These are phyloP conservation scores for Aspergillus ochraceoroseus DNA, from an alignment of 2,329 filamentous ascomycete genomes.

Conservation along the genomic window DNA sequence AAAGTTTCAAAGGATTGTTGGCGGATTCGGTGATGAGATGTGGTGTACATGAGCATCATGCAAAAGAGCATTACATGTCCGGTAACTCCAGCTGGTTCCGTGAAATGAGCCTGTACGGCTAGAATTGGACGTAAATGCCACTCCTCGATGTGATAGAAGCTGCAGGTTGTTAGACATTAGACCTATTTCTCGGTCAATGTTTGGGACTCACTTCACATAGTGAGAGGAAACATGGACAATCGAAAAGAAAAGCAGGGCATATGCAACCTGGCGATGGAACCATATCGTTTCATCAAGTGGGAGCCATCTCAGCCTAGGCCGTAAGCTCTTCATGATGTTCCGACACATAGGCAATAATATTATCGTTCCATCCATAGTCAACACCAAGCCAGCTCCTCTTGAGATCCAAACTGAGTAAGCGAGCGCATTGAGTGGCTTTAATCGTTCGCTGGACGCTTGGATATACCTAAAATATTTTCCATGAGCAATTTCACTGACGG, in stretches of 20 bases:
- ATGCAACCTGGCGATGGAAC: conserved; percentile 94
- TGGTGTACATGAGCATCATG: conserved; percentile 98
- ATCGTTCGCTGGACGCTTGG: conserved; percentile 62
- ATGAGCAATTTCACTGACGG: too few relatives aligned
- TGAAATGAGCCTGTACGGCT: conserved; percentile 88
- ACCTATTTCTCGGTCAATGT: too few relatives aligned
- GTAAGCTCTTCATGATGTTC: conserved; percentile 75
- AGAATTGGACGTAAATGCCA: conserved; percentile 72
- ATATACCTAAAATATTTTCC: conserved; percentile 69
- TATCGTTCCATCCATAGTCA: conserved; percentile 77
- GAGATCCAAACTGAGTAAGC: conserved; percentile 93
- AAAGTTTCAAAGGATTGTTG: conserved; percentile 98
- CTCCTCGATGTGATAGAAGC: conserved; percentile 92
- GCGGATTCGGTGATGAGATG: conserved; percentile 84
- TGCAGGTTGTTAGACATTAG: conserved; percentile 38
- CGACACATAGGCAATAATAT: conserved; percentile 94
- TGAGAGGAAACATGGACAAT: conserved; percentile 71
- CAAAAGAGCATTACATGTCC: conserved; percentile 98
- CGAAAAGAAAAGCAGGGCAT: conserved; percentile 78
- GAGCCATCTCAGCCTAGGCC: conserved; percentile 80
- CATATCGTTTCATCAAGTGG: conserved; percentile 95
- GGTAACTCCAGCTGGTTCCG: conserved; percentile 82
- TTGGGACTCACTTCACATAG: conserved; percentile 84
- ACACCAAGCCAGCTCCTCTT: conserved; percentile 79
- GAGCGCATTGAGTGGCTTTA: conserved; percentile 75